Conservation (phyloP, 2,329 filamentous ascomycete species). For the Colletotrichum brevisporum region DNA sequence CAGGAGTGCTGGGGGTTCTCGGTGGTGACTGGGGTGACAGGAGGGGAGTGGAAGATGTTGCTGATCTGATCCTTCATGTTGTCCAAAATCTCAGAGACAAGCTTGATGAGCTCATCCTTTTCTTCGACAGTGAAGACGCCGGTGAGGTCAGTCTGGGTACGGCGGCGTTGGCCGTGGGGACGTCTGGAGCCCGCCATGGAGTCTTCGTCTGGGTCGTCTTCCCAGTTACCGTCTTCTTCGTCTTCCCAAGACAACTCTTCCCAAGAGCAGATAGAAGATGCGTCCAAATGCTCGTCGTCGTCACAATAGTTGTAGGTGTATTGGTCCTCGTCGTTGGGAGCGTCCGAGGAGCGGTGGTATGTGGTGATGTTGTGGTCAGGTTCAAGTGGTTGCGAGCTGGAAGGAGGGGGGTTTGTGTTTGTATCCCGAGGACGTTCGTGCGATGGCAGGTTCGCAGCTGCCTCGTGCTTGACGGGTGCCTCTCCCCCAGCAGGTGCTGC, state of each 20-base stretch:
- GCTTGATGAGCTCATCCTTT: slow-evolving; percentile 65
- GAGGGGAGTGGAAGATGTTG: slow-evolving; percentile 65
- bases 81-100: slow-evolving; percentile 68
- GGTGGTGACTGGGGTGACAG: slow-evolving; percentile 49
- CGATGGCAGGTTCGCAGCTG: slow-evolving; percentile 27
- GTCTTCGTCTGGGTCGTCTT: slow-evolving; percentile 30
- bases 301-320: slow-evolving; percentile 35
- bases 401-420: slow-evolving; percentile 34
- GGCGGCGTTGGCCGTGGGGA: slow-evolving; percentile 31
- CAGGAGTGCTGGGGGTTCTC: slow-evolving; percentile 52
- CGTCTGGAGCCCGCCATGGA: slow-evolving; percentile 36
- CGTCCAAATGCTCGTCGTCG: slow-evolving; percentile 36
- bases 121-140: slow-evolving; percentile 63
- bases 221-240: slow-evolving; percentile 39
- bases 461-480: slow-evolving; percentile 30
- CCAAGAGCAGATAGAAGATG: slow-evolving; percentile 38
- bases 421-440: slow-evolving; percentile 24
- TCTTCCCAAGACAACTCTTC: slow-evolving; percentile 11
- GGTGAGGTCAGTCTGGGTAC: slow-evolving; percentile 61
- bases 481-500: slow-evolving; percentile 33
- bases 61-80: slow-evolving; percentile 67
- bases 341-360: slow-evolving; percentile 27
- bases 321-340: slow-evolving; percentile 30
- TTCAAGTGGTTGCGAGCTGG: slow-evolving; percentile 19
- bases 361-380: slow-evolving; percentile 31